Percentiles rank a stretch among this genome's conserved stretches.
Evolutionary conservation across 2,329 filamentous ascomycete species (phyloP).

Genomic region (Pseudopyricularia javanii): DNA sequence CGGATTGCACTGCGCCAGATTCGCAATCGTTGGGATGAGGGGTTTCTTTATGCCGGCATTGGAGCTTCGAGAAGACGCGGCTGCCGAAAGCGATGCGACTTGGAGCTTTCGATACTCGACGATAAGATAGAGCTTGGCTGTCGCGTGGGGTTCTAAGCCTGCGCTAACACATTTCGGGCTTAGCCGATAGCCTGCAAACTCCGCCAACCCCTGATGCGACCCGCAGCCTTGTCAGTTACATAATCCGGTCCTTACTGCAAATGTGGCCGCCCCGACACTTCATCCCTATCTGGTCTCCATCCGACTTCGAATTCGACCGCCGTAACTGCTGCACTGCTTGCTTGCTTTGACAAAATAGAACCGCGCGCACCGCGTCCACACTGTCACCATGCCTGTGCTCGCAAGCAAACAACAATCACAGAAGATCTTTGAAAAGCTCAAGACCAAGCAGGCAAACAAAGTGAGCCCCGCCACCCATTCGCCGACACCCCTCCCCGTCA

Average conservation of each 20-base stretch:
- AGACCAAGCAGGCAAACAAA: slow-evolving; percentile 90
- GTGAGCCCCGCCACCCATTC: slow-evolving; percentile 35
- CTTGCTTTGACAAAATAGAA: neutral
- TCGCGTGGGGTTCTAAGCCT: neutral
- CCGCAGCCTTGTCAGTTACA: neutral
- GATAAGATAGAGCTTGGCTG: neutral
- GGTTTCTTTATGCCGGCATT: neutral
- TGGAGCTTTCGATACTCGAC: neutral
- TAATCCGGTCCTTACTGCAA: slow-evolving; percentile 15
- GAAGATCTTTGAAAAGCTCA: slow-evolving; percentile 96
- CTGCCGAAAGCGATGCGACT: neutral
- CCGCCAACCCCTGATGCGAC: neutral
- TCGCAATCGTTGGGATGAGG: neutral
- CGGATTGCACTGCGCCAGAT: neutral
- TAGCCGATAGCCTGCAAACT: slow-evolving; percentile 15
- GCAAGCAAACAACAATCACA: slow-evolving; percentile 92
- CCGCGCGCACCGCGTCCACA: neutral
- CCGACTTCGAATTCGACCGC: neutral
- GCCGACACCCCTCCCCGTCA: neutral
- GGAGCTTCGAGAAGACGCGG: neutral
- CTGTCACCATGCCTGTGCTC: slow-evolving; percentile 44
- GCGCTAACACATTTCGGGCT: slow-evolving; percentile 14
- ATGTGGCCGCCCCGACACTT: slow-evolving; percentile 10
- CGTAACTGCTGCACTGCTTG: neutral
- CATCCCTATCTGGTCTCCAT: neutral